Base-by-base conservation (phyloP, 176 grass and related monocot genomes). In the Pharus latifolius region DNA sequence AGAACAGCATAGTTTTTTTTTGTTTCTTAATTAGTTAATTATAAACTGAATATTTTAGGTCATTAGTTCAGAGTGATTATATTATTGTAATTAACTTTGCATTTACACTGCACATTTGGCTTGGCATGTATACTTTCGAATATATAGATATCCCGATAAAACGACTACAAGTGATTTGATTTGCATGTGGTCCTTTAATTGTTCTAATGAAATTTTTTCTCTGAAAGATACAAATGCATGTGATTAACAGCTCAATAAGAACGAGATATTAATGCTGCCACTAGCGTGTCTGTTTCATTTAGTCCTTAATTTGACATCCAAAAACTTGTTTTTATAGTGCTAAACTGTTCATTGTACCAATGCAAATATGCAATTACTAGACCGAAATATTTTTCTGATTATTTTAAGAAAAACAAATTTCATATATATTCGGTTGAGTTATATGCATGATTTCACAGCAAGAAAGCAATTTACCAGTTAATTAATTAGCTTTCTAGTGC, bases 161-260 rank as follows among this genome's bases (percentile, higher is more conserved):
- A 5, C 25, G 49, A 48, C 11, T 33, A 37, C 30, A n/a, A 14
- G 33, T 56, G 33, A 46, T 15, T 38, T 66, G 47, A 63, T 42
- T 7, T 54, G 24, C 47, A 76, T 55, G 37, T 44, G 11, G 28
- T 46, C 46, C 20, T 55, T n/a, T 69, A 23, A 40, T 23, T 61
- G 10, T 37, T 61, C 35, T 29, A 65, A 44, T 56, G 13, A 50
- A 13, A 54, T 67, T 19, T 52, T 63, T 19, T 52, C 45, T 16
- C 14, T 48, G 43, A 29, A 53, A 51, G 44, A 84, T 59, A 78
- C 75, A 84, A 73, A 73, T 79, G 68, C 82, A 84, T 67, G 82
- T 73, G 82, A 73, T 60, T 33, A 58, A 16, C 26, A 31, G 56
- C 25, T n/a, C 24, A 81, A 49, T 57, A 49, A 58, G 30, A 23